Evolutionary conservation across 2,329 filamentous ascomycete species (phyloP).

Genomic region (Nemania diffusa): DNA sequence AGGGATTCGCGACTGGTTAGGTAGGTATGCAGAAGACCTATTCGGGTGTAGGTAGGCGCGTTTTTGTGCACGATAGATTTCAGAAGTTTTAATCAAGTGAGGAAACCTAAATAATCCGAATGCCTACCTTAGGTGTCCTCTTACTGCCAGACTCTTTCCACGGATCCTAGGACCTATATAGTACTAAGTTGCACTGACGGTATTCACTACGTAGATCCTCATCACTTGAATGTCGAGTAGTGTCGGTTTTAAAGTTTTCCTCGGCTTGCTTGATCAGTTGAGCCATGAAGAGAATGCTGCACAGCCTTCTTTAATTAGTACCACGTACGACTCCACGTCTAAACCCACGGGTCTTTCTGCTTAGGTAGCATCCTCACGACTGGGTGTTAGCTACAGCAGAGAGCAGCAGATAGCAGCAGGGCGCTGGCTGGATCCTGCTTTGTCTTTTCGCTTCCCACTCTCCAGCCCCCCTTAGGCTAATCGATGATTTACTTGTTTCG

Average conservation of each 20-base stretch:
- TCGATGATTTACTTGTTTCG: constrained; percentile 33
- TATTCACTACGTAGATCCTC: constrained; percentile 3
- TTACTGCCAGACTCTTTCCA: background rate
- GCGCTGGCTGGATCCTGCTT: background rate
- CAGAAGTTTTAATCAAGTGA: no score
- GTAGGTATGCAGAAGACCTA: background rate
- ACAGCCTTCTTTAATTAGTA: background rate
- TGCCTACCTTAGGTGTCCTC: background rate
- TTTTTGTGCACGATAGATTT: constrained; percentile 2
- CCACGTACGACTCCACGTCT: background rate
- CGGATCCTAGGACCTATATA: background rate
- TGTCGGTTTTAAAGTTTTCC: constrained; percentile 3
- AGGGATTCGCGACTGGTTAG: constrained; percentile 32
- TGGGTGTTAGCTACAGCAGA: background rate
- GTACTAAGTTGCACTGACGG: background rate
- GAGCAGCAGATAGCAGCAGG: background rate
- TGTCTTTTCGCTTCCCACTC: background rate
- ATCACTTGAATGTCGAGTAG: constrained; percentile 1
- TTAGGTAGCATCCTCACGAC: background rate
- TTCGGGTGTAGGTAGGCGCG: constrained; percentile 17
- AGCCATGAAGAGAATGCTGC: constrained; percentile 1
- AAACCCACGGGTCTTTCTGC: background rate
- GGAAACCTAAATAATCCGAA: background rate
- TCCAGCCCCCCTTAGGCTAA: background rate
- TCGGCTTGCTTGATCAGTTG: background rate